Evolutionary conservation across 148 eudicot species (phyloP), one percentile per base, ranked within the genome.

Genomic region (Vaccinium macrocarpon): DNA sequence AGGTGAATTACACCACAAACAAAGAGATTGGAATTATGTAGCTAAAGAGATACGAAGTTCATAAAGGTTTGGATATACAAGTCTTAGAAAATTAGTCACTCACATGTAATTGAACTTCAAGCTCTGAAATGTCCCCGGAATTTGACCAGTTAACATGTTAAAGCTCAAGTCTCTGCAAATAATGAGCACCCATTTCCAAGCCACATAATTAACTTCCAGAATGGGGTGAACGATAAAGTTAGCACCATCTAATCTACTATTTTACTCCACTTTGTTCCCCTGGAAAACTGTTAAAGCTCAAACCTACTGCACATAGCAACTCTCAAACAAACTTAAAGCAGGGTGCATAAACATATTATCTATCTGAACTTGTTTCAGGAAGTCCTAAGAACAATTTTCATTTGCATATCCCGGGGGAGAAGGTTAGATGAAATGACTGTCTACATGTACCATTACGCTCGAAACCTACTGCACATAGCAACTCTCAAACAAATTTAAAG

Each of bases 91-190:
- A 71, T 6, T 70, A 13, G 56, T 38, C 50, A 84, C 94, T 84
- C 85, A 89, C 95, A 90, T 25, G 84, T 38, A 86, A 5, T 19
- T 11, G 9, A 93, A 76, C 0, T n/a, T 8, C 83, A 89, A 57
- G 14, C 76, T 85, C 82, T 46, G 88, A 82, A 50, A 32, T 48
- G 84, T 7, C 68, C 52, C 82, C 13, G 94, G 95, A 32, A 93
- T 84, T 57, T 51, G 82, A 27, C 95, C 94, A 50, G 87, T 90
- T 78, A 93, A 76, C 87, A 70, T 86, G 86, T 93, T 91, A 90
- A 89, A 88, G 89, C 94, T 91, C 86, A 93, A 78, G 82, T 93
- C 96, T 85, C 96, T 93, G 91, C 86, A 84, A 77, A 8, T 48
- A 61, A 82, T 23, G 74, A 73, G 5, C 59, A 71, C 29, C 25